A percentile compares a stretch with the other conserved stretches of the same genome.
Evolutionary conservation across 2,329 filamentous ascomycete genomes (phyloP).

Genomic region (Botrytis elliptica): DNA sequence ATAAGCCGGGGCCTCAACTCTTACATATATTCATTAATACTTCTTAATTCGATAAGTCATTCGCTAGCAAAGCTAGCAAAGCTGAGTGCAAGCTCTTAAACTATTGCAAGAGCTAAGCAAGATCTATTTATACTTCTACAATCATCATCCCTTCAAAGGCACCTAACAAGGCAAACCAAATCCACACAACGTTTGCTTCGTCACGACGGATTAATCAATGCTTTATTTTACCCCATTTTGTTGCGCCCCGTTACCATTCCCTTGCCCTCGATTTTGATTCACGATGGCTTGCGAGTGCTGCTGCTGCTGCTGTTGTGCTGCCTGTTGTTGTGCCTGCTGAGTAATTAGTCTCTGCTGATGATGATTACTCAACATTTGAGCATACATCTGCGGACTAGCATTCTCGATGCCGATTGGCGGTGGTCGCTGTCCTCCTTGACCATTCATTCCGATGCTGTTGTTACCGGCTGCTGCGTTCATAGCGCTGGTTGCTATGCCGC

Average conservation of each 20-base stretch:
- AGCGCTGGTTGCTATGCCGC: constrained; percentile 50
- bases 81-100: background rate
- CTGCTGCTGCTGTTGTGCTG: constrained; percentile 35
- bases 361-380: constrained; percentile 50
- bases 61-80: background rate
- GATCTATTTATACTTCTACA: constrained; percentile 22
- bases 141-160: background rate
- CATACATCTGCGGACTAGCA: constrained; percentile 48
- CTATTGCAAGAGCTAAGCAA: constrained; percentile 2
- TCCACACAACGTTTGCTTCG: constrained; percentile 5
- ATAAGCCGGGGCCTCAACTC: no score
- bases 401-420: constrained; percentile 40
- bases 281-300: constrained; percentile 23
- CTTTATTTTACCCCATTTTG: constrained; percentile 19
- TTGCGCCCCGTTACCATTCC: constrained; percentile 22
- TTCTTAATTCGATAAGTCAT: constrained; percentile 14
- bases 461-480: constrained; percentile 51
- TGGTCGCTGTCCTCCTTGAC: constrained; percentile 15
- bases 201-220: background rate
- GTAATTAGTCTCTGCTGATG: constrained; percentile 41
- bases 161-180: background rate
- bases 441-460: constrained; percentile 24
- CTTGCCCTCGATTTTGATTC: constrained; percentile 19
- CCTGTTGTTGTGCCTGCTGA: background rate
- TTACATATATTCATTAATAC: background rate